Evolutionary conservation across 352 stramenopile genomes (phyloP).

Genomic region (Globisporangium takayamanum): DNA sequence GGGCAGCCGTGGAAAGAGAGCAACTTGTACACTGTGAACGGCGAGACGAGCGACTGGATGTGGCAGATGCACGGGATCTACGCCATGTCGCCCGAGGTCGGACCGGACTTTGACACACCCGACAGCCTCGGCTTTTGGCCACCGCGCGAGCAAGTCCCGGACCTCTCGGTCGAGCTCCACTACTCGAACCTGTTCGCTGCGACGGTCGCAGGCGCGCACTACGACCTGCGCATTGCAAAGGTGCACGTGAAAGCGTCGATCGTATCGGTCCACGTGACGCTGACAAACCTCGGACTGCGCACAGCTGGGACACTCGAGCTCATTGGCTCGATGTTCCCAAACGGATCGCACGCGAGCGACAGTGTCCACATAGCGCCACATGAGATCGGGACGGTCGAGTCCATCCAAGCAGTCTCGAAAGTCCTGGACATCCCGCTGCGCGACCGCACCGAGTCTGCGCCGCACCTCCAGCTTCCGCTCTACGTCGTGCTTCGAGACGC

Average conservation of each 20-base stretch:
- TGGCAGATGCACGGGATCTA: constrained; percentile 75
- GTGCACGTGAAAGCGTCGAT: constrained; percentile 8
- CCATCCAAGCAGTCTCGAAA: constrained; percentile 4
- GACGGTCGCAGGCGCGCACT: constrained; percentile 44
- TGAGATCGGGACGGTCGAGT: constrained; percentile 14
- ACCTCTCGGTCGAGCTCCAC: constrained; percentile 56
- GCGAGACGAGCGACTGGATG: constrained; percentile 86
- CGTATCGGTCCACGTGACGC: constrained; percentile 23
- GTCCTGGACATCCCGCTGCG: constrained; percentile 9
- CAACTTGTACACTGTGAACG: constrained; percentile 84
- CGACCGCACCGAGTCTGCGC: neutral
- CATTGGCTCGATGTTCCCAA: constrained; percentile 24
- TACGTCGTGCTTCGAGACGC: constrained; percentile 45
- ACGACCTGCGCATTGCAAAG: constrained; percentile 36
- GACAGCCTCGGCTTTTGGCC: constrained; percentile 64
- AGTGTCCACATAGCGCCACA: constrained; percentile 15
- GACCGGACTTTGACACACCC: constrained; percentile 42
- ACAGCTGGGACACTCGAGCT: constrained; percentile 21
- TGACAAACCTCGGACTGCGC: constrained; percentile 39
- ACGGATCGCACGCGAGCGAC: constrained; percentile 28
- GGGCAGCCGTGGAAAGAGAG: constrained; percentile 78
- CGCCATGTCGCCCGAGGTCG: constrained; percentile 80
- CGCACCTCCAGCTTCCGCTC: constrained; percentile 15
- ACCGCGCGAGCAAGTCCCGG: constrained; percentile 34
- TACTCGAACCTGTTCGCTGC: constrained; percentile 68